Evolutionary conservation across 2,329 filamentous ascomycete genomes (phyloP).

Genomic region (Fusarium sp.): DNA sequence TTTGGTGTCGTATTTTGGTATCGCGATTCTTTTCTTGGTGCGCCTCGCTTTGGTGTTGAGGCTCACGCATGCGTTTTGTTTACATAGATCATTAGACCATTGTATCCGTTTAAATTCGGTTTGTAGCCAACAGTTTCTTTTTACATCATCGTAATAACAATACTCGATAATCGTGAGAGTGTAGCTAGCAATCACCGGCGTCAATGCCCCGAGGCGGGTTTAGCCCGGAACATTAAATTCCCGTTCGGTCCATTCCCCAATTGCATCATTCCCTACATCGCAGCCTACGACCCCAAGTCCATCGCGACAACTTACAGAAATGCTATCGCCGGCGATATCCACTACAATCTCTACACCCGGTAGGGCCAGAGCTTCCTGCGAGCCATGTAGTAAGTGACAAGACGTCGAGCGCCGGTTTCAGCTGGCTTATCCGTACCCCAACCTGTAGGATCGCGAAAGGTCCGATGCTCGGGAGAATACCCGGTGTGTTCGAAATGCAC

Average conservation of each 20-base stretch:
- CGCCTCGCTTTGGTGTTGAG: too few species aligned
- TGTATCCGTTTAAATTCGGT: too few species aligned
- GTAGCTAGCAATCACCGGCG: too few species aligned
- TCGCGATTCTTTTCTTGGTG: too few species aligned
- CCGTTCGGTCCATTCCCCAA: not conserved
- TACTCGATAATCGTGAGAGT: too few species aligned
- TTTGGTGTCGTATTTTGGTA: too few species aligned
- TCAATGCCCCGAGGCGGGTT: not conserved
- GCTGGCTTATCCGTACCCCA: not conserved
- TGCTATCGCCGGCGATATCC: not conserved
- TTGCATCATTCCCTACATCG: not conserved
- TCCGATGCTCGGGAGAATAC: constrained; percentile 2
- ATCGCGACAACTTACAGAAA: not conserved
- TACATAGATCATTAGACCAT: too few species aligned
- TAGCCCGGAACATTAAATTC: not conserved
- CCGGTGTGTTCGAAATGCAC: not conserved
- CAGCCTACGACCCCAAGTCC: not conserved
- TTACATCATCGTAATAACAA: too few species aligned
- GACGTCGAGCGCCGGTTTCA: not conserved
- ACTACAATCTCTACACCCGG: not conserved
- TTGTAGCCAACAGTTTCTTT: too few species aligned
- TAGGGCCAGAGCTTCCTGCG: not conserved
- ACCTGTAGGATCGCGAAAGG: not conserved
- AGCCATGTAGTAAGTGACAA: not conserved
- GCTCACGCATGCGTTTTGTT: too few species aligned